phyloP scores from a whole-genome alignment of 129 eudicot species.

The Kitagawia praeruptora region DNA sequence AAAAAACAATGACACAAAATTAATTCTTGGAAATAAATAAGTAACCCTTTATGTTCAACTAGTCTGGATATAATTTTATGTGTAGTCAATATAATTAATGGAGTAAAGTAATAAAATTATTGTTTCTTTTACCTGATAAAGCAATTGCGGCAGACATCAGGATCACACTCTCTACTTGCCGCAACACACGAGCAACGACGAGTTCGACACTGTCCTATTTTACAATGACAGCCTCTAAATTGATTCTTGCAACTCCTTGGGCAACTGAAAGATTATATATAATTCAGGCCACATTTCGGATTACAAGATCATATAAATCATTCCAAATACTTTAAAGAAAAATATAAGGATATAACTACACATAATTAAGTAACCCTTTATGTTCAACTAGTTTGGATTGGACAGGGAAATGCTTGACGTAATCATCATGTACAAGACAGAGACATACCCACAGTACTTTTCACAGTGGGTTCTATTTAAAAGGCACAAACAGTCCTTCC shows the following conservation, averaged over 20 bases:
- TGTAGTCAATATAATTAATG: background rate
- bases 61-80: too few relatives aligned
- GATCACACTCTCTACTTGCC: slow-evolving; percentile 94
- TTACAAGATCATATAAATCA: background rate
- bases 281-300: background rate
- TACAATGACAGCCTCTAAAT: slow-evolving; percentile 93
- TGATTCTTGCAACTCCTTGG: slow-evolving; percentile 91
- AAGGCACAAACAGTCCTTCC: slow-evolving; percentile 85
- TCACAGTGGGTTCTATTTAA: slow-evolving; percentile 89
- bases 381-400: background rate
- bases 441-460: slow-evolving; percentile 87
- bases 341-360: background rate
- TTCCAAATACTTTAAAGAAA: background rate
- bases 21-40: background rate
- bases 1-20: background rate
- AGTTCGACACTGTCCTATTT: slow-evolving; percentile 91
- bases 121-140: slow-evolving; percentile 63
- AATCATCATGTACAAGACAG: background rate
- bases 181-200: slow-evolving; percentile 98
- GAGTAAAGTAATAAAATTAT: background rate
- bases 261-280: slow-evolving; percentile 36
- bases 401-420: background rate
- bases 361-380: background rate
- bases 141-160: slow-evolving; percentile 97
- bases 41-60: too few relatives aligned